These are phyloP conservation scores for Rhodotorula taiwanensis DNA, from an alignment of 768 basidiomycete species.

Conservation along the genomic window DNA sequence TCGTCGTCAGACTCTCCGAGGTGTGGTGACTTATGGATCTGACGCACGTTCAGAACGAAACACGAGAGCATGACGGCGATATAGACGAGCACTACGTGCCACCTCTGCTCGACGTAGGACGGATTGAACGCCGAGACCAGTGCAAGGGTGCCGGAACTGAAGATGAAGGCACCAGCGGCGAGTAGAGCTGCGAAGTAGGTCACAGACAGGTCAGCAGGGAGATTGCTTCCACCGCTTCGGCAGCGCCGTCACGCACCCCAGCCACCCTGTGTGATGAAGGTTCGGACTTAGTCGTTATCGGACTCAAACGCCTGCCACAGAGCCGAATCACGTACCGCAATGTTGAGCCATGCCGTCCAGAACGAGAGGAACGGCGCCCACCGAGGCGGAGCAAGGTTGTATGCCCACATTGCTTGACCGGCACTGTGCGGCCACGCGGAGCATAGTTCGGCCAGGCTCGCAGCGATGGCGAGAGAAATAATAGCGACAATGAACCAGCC, in stretches of 20 bases:
- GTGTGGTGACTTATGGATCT: too few species aligned
- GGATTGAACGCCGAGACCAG: constrained; percentile 18
- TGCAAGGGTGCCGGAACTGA: constrained; percentile 6
- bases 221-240: too few species aligned
- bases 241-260: too few species aligned
- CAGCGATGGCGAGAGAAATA: constrained; percentile 7
- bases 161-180: constrained; percentile 14
- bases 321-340: constrained; percentile 1
- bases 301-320: background rate
- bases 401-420: constrained; percentile 25
- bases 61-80: constrained; percentile 8
- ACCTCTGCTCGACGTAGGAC: background rate
- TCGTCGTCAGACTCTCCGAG: too few species aligned
- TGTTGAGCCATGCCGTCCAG: constrained; percentile 10
- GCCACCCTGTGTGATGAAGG: background rate
- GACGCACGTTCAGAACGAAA: constrained; percentile 19
- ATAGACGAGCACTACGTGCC: constrained; percentile 16
- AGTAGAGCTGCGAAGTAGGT: constrained; percentile 2
- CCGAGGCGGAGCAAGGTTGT: constrained; percentile 4
- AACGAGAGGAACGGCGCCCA: constrained; percentile 11
- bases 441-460: constrained; percentile 19
- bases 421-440: constrained; percentile 25
- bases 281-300: background rate
- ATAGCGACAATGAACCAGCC: constrained; percentile 15
- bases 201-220: background rate